These are phyloP conservation scores for Colletotrichum liaoningense DNA, from an alignment of 2,329 filamentous ascomycete genomes.

Conservation along the genomic window DNA sequence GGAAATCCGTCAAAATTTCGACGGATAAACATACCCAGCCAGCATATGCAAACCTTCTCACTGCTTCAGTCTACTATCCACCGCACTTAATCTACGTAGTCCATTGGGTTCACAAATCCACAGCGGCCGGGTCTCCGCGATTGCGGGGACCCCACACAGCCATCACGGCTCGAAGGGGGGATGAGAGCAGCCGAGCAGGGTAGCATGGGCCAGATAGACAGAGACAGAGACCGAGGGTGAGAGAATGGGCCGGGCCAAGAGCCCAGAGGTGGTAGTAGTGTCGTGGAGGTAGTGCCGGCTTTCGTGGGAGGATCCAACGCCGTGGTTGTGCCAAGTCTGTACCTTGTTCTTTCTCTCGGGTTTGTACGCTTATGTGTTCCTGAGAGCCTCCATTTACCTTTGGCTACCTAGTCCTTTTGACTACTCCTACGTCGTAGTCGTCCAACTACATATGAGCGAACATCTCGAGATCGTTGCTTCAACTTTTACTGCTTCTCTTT, in stretches of 20 bases:
- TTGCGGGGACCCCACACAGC: constrained; percentile 27
- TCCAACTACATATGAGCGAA: constrained; percentile 21
- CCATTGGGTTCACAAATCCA: neutral
- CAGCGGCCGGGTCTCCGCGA: constrained; percentile 29
- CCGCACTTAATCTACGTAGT: neutral
- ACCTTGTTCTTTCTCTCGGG: neutral
- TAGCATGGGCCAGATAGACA: neutral
- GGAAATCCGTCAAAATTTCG: constrained; percentile 19
- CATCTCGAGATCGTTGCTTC: neutral
- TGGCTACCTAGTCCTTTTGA: neutral
- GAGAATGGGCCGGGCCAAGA: neutral
- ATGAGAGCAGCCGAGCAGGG: neutral
- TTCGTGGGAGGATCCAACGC: neutral
- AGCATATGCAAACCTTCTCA: neutral
- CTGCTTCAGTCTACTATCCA: neutral
- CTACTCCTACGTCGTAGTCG: neutral
- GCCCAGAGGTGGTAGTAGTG: neutral
- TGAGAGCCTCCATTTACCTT: neutral
- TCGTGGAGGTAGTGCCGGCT: neutral
- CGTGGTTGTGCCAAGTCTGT: neutral
- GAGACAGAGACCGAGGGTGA: neutral
- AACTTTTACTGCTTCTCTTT: neutral
- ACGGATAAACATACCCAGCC: constrained; percentile 10
- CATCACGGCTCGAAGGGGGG: neutral
- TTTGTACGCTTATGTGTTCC: neutral